Percentiles rank a stretch among this genome's conserved stretches.
These are phyloP conservation scores for Gastrodia elata DNA, from an alignment of 106 monocot species.

Conservation along the genomic window DNA sequence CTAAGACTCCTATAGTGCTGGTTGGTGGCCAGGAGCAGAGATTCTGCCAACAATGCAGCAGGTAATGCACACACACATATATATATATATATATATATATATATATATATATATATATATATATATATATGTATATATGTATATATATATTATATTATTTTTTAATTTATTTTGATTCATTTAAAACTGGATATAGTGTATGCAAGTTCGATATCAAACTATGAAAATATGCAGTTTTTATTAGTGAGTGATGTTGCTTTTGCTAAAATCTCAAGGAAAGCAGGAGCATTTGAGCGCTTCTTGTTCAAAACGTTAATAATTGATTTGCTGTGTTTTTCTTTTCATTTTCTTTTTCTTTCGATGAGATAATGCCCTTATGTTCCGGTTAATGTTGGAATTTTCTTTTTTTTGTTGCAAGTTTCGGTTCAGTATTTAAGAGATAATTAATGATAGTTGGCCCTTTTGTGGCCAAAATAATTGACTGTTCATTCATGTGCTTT, in stretches of 20 bases:
- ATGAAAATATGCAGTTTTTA: background rate
- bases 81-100: background rate
- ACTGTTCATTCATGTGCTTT: background rate
- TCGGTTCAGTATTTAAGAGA: background rate
- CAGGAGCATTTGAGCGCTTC: background rate
- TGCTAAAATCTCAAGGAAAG: background rate
- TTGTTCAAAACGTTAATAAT: background rate
- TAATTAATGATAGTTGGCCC: background rate
- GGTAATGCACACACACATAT: slow-evolving; percentile 21
- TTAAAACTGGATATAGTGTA: background rate
- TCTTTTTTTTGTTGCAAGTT: background rate
- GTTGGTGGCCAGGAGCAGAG: slow-evolving; percentile 42
- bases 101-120: background rate
- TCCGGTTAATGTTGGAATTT: background rate
- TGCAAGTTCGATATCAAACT: background rate
- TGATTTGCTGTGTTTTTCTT: background rate
- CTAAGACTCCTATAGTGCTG: slow-evolving; percentile 27
- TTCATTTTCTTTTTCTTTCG: background rate
- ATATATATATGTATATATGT: background rate
- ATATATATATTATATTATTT: no score
- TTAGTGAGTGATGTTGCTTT: background rate
- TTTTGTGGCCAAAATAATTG: slow-evolving; percentile 2
- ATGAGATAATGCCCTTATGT: background rate
- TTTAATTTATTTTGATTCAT: background rate
- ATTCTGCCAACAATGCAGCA: slow-evolving; percentile 60